phyloP scores from a whole-genome alignment of 305 asterid genomes.

The Euphrasia arctica region DNA sequence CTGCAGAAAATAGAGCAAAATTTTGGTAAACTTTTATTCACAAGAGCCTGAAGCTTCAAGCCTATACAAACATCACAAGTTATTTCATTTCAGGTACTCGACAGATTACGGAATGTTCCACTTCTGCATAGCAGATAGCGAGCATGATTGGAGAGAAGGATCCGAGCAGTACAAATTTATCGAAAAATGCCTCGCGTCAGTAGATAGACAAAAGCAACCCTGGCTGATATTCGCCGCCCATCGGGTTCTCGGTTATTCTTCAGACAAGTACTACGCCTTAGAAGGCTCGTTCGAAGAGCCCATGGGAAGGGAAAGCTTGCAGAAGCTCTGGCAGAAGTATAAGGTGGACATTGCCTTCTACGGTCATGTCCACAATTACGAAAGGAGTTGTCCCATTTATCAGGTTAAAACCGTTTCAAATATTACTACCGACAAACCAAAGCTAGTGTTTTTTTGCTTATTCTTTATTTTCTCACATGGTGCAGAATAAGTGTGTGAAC shows the following conservation, averaged over 20 bases:
- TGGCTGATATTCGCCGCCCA: slow-evolving; percentile 84
- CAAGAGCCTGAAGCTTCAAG: background rate
- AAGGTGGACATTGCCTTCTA: slow-evolving; percentile 83
- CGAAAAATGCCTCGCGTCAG: slow-evolving; percentile 72
- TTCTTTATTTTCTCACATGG: background rate
- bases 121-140: slow-evolving; percentile 83
- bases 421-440: background rate
- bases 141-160: slow-evolving; percentile 92
- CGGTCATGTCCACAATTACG: slow-evolving; percentile 88
- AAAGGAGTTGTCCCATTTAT: slow-evolving; percentile 79
- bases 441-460: background rate
- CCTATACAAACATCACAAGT: background rate
- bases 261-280: slow-evolving; percentile 53
- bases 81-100: slow-evolving; percentile 53
- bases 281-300: slow-evolving; percentile 90
- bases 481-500: slow-evolving; percentile 65
- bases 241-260: slow-evolving; percentile 85
- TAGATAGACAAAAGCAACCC: slow-evolving; percentile 70
- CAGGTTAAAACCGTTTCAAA: slow-evolving; percentile 35
- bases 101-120: slow-evolving; percentile 86
- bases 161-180: slow-evolving; percentile 73
- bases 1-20: slow-evolving; percentile 77
- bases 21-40: slow-evolving; percentile 36
- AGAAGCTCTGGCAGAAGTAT: slow-evolving; percentile 88
- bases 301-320: slow-evolving; percentile 91